phyloP scores from a whole-genome alignment of 306 rosid genomes.

The Cicer judaicum region DNA sequence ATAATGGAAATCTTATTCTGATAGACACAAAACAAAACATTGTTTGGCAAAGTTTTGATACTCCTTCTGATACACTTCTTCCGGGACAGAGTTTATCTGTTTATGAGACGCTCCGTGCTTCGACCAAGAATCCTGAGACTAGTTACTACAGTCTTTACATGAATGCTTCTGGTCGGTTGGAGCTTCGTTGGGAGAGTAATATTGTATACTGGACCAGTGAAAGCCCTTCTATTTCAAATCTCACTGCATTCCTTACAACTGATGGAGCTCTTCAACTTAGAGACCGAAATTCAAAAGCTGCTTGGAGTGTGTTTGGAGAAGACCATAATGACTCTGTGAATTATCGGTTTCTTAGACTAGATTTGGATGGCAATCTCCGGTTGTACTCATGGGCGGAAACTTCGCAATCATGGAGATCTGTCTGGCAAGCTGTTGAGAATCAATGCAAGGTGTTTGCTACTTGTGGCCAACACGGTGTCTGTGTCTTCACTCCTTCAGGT shows the following conservation, averaged over 20 bases:
- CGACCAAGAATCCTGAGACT: slow-evolving; percentile 52
- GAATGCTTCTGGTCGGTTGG: slow-evolving; percentile 69
- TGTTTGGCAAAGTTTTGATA: slow-evolving; percentile 77
- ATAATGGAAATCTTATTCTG: slow-evolving; percentile 77
- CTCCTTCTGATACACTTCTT: slow-evolving; percentile 78
- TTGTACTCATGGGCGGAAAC: slow-evolving; percentile 74
- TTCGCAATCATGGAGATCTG: slow-evolving; percentile 65
- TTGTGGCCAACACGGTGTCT: slow-evolving; percentile 69
- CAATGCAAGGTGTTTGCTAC: slow-evolving; percentile 86
- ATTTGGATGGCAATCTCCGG: slow-evolving; percentile 79
- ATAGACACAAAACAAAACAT: slow-evolving; percentile 50
- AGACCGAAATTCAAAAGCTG: slow-evolving; percentile 48
- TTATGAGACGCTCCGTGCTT: slow-evolving; percentile 59
- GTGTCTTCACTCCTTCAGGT: slow-evolving; percentile 58
- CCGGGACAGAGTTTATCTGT: slow-evolving; percentile 74
- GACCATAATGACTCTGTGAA: slow-evolving; percentile 68
- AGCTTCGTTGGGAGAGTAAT: slow-evolving; percentile 73
- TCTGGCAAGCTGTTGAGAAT: slow-evolving; percentile 89
- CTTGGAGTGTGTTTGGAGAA: slow-evolving; percentile 82
- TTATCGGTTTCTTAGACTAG: slow-evolving; percentile 74
- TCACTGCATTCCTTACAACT: slow-evolving; percentile 60
- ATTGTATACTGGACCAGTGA: slow-evolving; percentile 71
- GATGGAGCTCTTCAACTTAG: slow-evolving; percentile 71
- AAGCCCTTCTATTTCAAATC: slow-evolving; percentile 54
- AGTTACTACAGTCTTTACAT: slow-evolving; percentile 75